Percentiles rank a stretch among this genome's conserved stretches.
Conservation (phyloP, 2,329 filamentous ascomycete species). For the Penicillium thymicola region DNA sequence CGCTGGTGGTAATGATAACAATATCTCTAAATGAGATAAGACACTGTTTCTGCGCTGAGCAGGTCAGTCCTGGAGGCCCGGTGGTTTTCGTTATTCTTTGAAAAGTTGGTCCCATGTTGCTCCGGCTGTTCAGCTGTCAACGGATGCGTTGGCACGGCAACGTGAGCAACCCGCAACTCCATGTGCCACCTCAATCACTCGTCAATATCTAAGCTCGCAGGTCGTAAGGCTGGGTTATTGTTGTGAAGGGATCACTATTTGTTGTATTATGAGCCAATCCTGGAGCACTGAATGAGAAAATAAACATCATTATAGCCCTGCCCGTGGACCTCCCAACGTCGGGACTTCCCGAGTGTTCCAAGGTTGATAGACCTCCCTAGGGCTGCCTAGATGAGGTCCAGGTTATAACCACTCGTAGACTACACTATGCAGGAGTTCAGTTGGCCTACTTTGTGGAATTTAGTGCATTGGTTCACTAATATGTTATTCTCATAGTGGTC, state of each 20-base stretch:
- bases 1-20: neutral
- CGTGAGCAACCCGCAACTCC: neutral
- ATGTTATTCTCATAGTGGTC: neutral
- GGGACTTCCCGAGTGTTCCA: neutral
- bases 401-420: neutral
- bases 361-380: neutral
- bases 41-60: neutral
- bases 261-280: neutral
- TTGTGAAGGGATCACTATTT: neutral
- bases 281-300: neutral
- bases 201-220: neutral
- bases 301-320: neutral
- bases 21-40: too few species aligned
- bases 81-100: neutral
- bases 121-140: conserved; percentile 1
- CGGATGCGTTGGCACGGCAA: conserved; percentile 6
- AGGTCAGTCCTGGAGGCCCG: neutral
- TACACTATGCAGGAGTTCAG: neutral
- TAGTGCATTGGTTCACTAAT: neutral
- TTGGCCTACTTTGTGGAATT: neutral
- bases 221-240: neutral
- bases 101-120: neutral
- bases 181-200: neutral
- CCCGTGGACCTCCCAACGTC: neutral
- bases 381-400: neutral